Conservation (phyloP, 2,329 filamentous ascomycete genomes). For the Botrytis fragariae region DNA sequence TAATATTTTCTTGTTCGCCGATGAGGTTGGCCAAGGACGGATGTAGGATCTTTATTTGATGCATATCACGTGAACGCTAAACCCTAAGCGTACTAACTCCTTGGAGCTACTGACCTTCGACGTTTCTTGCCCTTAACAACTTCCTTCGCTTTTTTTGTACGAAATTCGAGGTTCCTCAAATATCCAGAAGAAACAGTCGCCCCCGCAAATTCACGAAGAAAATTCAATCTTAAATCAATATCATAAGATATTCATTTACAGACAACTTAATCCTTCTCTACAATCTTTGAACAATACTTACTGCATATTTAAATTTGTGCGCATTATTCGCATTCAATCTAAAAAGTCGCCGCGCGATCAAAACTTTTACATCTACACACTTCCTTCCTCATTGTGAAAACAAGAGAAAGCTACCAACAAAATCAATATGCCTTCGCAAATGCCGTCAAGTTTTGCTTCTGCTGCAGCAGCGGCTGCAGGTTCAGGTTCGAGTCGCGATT, state of each 20-base stretch:
- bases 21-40: not conserved
- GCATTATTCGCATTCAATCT: not conserved
- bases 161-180: constrained; percentile 14
- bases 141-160: constrained; percentile 17
- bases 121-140: constrained; percentile 15
- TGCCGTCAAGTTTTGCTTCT: constrained; percentile 81
- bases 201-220: not conserved
- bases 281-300: constrained; percentile 5
- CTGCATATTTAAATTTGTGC: constrained; percentile 15
- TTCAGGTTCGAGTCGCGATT: constrained; percentile 58
- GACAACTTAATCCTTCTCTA: constrained; percentile 1
- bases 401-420: constrained; percentile 5
- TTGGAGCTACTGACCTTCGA: constrained; percentile 10
- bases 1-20: not conserved
- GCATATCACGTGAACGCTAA: not conserved
- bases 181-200: not conserved
- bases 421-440: constrained; percentile 36
- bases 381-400: constrained; percentile 2
- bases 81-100: not conserved
- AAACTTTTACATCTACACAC: constrained; percentile 11
- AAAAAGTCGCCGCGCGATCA: constrained; percentile 12
- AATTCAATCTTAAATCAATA: constrained; percentile 8
- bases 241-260: not conserved
- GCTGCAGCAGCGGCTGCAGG: constrained; percentile 61
- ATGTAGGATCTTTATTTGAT: not conserved